Percentiles rank a stretch among this genome's conserved stretches.
Evolutionary conservation across 1,284 basidiomycete genomes (phyloP).

Genomic region (Cryptococcus wingfieldii): DNA sequence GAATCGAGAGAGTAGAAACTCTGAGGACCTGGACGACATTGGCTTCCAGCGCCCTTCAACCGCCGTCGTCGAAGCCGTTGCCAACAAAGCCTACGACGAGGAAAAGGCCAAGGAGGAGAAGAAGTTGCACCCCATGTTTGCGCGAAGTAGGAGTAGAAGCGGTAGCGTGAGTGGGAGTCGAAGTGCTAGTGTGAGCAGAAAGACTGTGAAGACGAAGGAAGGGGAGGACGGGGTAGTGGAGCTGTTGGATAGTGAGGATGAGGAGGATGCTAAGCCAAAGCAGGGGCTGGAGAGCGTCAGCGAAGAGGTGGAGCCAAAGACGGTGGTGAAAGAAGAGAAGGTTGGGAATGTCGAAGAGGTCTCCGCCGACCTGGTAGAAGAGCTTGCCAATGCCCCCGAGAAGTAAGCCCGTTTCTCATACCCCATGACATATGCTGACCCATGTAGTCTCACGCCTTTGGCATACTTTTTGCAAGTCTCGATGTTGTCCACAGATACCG

Average conservation of each 20-base stretch:
- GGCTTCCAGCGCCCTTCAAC: constrained; percentile 29
- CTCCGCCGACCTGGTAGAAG: constrained; percentile 6
- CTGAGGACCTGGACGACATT: too few relatives aligned
- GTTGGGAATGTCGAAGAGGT: constrained; percentile 3
- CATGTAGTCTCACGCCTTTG: constrained; percentile 60
- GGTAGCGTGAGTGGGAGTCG: constrained; percentile 4
- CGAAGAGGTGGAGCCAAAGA: not conserved
- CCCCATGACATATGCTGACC: not conserved
- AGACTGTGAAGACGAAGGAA: constrained; percentile 3
- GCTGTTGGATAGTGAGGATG: constrained; percentile 39
- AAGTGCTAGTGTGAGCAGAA: constrained; percentile 10
- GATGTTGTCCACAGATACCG: constrained; percentile 77
- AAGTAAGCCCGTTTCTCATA: constrained; percentile 8
- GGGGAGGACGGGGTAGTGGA: constrained; percentile 29
- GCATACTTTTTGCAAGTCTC: constrained; percentile 78
- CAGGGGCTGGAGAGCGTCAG: too few relatives aligned
- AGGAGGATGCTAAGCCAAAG: constrained; percentile 10
- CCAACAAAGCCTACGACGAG: constrained; percentile 8
- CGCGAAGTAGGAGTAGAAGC: constrained; percentile 9
- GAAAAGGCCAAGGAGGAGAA: constrained; percentile 10
- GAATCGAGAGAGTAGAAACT: too few relatives aligned
- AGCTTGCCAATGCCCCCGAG: constrained; percentile 6
- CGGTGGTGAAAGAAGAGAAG: not conserved
- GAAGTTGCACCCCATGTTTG: constrained; percentile 36
- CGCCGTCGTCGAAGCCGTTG: constrained; percentile 20